Conservation (phyloP, 768 basidiomycete species). For the Leccinum olivaceopallidum region DNA sequence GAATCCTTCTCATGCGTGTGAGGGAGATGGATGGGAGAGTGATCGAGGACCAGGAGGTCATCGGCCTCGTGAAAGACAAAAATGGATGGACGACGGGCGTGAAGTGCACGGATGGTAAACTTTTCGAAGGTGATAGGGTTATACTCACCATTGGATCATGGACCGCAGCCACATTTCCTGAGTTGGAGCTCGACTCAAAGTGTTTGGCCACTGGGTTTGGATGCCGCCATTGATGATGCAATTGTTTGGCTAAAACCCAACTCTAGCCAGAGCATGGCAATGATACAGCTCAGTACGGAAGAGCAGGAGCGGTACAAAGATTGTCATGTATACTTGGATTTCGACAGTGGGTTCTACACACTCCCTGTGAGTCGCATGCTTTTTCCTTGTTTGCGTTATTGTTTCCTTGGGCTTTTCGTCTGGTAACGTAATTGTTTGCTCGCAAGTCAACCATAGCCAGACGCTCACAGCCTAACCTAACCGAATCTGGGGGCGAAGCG, state of each 20-base stretch:
- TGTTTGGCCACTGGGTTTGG: conserved; percentile 82
- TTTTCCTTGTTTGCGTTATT: background rate
- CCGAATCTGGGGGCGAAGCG: background rate
- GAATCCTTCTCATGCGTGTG: conserved; percentile 55
- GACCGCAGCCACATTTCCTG: conserved; percentile 80
- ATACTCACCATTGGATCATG: conserved; percentile 80
- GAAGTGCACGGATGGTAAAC: conserved; percentile 55
- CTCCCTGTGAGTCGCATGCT: conserved; percentile 62
- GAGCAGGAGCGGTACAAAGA: conserved; percentile 63
- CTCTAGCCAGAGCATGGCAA: conserved; percentile 77
- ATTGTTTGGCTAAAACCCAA: background rate
- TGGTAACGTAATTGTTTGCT: background rate
- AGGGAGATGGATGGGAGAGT: conserved; percentile 60
- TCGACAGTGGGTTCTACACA: conserved; percentile 72
- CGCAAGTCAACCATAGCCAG: background rate
- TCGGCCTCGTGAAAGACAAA: conserved; percentile 42
- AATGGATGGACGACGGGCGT: conserved; percentile 57
- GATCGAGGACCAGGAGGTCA: conserved; percentile 55
- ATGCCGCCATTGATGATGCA: background rate
- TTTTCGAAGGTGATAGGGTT: conserved; percentile 57
- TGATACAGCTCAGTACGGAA: conserved; percentile 68
- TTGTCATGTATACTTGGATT: conserved; percentile 73
- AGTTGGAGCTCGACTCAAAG: conserved; percentile 46
- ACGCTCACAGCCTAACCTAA: background rate
- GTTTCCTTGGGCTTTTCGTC: background rate